A percentile compares a stretch with the other conserved stretches of the same genome.
These are phyloP conservation scores for Aphelidium insulamus DNA, from an alignment of 371 early-diverging fungal species.

Conservation along the genomic window DNA sequence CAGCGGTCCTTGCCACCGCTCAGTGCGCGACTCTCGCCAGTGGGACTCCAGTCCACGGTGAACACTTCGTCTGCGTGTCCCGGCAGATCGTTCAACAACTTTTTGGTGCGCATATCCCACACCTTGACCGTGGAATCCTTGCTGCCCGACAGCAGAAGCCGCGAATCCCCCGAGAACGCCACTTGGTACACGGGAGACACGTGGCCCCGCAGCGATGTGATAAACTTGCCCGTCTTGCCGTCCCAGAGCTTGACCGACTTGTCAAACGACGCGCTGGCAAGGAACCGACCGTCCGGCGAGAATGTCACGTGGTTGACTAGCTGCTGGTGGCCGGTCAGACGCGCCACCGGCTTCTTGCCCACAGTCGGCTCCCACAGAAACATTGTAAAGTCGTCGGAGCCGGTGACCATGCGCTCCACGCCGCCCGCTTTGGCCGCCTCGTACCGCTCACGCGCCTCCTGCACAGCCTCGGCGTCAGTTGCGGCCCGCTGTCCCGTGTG, in stretches of 20 bases:
- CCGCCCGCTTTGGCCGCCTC: slow-evolving; percentile 35
- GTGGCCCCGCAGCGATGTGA: slow-evolving; percentile 77
- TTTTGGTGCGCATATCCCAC: slow-evolving; percentile 72
- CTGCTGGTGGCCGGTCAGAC: slow-evolving; percentile 93
- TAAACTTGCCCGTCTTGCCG: slow-evolving; percentile 72
- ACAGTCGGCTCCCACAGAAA: slow-evolving; percentile 74
- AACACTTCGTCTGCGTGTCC: slow-evolving; percentile 94
- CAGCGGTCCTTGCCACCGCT: slow-evolving; percentile 83
- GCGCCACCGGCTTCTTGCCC: slow-evolving; percentile 60
- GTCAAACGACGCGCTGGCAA: slow-evolving; percentile 94
- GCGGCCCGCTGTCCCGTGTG: slow-evolving; percentile 41
- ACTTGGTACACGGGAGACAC: slow-evolving; percentile 86
- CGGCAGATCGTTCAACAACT: slow-evolving; percentile 73
- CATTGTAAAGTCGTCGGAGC: slow-evolving; percentile 93
- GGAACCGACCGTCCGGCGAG: slow-evolving; percentile 72
- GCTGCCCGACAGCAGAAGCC: slow-evolving; percentile 70
- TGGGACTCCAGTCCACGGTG: slow-evolving; percentile 85
- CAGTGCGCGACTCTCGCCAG: slow-evolving; percentile 68
- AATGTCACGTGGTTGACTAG: slow-evolving; percentile 80
- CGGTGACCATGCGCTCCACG: slow-evolving; percentile 66
- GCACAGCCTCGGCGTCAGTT: slow-evolving; percentile 36
- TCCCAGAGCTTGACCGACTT: slow-evolving; percentile 96
- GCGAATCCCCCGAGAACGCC: slow-evolving; percentile 73
- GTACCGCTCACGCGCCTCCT: slow-evolving; percentile 53
- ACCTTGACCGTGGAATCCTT: slow-evolving; percentile 82